Conservation (phyloP, 805 yeast species). For the Cyberlindnera euphorbiae region DNA sequence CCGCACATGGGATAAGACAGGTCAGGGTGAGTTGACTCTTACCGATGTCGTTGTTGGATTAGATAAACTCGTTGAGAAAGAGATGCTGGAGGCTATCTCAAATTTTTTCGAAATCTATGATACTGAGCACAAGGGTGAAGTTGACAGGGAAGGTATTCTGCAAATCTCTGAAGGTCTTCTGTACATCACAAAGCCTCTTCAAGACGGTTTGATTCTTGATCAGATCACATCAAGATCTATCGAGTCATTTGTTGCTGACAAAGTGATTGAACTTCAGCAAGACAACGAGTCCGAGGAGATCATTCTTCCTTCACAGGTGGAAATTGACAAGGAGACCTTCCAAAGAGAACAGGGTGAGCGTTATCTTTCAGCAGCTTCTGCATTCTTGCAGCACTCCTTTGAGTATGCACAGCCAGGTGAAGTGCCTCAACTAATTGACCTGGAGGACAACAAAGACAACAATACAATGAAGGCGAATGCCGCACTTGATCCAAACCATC, state of each 20-base stretch:
- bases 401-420: slow-evolving; percentile 80
- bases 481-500: slow-evolving; percentile 77
- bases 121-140: slow-evolving; percentile 47
- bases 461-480: slow-evolving; percentile 52
- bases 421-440: slow-evolving; percentile 39
- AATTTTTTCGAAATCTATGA: slow-evolving; percentile 79
- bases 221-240: slow-evolving; percentile 55
- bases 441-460: slow-evolving; percentile 30
- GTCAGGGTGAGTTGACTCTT: slow-evolving; percentile 53
- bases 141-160: slow-evolving; percentile 75
- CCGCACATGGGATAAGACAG: slow-evolving; percentile 61
- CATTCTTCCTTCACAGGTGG: slow-evolving; percentile 52
- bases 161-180: slow-evolving; percentile 84
- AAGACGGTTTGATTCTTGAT: slow-evolving; percentile 67
- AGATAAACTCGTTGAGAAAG: slow-evolving; percentile 61
- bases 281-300: slow-evolving; percentile 35
- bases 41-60: slow-evolving; percentile 71
- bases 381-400: slow-evolving; percentile 80
- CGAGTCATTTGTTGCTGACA: slow-evolving; percentile 64
- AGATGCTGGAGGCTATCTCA: slow-evolving; percentile 73
- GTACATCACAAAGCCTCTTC: slow-evolving; percentile 80
- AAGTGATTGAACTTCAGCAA: slow-evolving; percentile 36
- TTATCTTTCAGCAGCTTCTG: slow-evolving; percentile 81
- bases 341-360: slow-evolving; percentile 67
- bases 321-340: slow-evolving; percentile 58